Base-by-base conservation (phyloP, 257 asterid genomes). In the Lycium barbarum region DNA sequence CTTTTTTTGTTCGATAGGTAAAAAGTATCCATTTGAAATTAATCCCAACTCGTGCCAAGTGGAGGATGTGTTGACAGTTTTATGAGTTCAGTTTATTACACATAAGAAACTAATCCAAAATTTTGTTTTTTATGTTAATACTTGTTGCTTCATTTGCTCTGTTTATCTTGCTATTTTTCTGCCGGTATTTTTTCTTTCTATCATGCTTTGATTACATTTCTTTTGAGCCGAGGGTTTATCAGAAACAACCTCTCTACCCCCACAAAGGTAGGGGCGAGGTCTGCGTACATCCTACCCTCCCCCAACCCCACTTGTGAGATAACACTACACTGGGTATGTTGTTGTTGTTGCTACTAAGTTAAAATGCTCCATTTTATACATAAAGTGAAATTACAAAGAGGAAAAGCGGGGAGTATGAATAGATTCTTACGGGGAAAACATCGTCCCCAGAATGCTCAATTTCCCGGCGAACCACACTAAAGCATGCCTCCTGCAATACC, bases 391-490 rank as follows among this genome's bases (percentile, higher is more conserved):
- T 40, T 43, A 43, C 54, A 10, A 9, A 71, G 55, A 17, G 36
- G 18, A 18, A 43, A 65, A 3, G 33, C 33, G 33, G 33, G 33
- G 9, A 36, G 54, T n/a, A 53, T 14, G 9, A 68, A n/a, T 35
- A 8, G n/a, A 14, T 72, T 73, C 95, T 85, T 79, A 95, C 99
- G 20, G 87, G 67, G 58, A 89, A 87, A 66, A 97, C 90, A 15
- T 95, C 98, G 40, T 87, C 90, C 3, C 81, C 83, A 5, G 93
- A 89, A 88, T 95, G 97, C 80, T 88, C 91, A 79, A 97, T 88
- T 89, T 97, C 99, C 40, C 99, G 97, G 45, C 99, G 96, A 85
- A 94, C 93, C 20, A 88, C 91, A 35, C 98, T 97, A 86, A 86
- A 93, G 84, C 99, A 97, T 51, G 99, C 87, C 88, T 97, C 99